Percentiles rank a stretch among this genome's conserved stretches.
Evolutionary conservation across 805 yeast genomes (phyloP).

Genomic region (Ogataea methylovora): DNA sequence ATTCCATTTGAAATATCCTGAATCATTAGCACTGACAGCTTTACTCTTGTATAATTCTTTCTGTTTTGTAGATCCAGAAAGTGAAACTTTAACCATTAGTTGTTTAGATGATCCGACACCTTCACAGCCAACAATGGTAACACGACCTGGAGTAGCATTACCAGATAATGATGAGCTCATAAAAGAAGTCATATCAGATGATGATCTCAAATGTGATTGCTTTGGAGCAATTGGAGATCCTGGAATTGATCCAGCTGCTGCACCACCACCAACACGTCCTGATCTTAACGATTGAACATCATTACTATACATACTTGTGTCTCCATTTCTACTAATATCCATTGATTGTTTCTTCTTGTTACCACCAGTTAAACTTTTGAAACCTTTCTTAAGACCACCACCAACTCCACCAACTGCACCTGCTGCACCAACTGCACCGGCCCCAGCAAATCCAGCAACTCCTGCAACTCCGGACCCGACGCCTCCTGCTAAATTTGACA

Average conservation of each 20-base stretch:
- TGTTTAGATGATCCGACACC: conserved; percentile 13
- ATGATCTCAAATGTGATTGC: conserved; percentile 11
- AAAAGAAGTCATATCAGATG: conserved; percentile 28
- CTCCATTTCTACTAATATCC: conserved; percentile 8
- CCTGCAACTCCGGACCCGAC: conserved; percentile 33
- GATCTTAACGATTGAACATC: conserved; percentile 33
- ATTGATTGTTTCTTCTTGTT: conserved; percentile 11
- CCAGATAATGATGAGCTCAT: conserved; percentile 28
- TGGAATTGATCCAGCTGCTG: conserved; percentile 1
- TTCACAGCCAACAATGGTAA: conserved; percentile 35
- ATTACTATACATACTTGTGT: conserved; percentile 13
- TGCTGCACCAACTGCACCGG: conserved; percentile 26
- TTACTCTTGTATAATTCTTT: conserved; percentile 64
- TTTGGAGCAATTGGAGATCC: conserved; percentile 1
- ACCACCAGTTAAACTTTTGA: conserved; percentile 8
- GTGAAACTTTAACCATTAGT: conserved; percentile 47
- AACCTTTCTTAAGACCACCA: conserved; percentile 15
- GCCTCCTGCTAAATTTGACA: conserved; percentile 30
- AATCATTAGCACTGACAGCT: conserved; percentile 38
- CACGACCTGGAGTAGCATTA: conserved; percentile 43
- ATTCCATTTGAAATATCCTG: conserved; percentile 44
- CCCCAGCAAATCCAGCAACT: conserved; percentile 28
- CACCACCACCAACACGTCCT: conserved; percentile 13
- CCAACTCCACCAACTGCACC: conserved; percentile 9
- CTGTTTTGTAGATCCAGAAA: conserved; percentile 29